Conservation (phyloP, 2,329 filamentous ascomycete species). For the Hymenoscyphus occultus region DNA sequence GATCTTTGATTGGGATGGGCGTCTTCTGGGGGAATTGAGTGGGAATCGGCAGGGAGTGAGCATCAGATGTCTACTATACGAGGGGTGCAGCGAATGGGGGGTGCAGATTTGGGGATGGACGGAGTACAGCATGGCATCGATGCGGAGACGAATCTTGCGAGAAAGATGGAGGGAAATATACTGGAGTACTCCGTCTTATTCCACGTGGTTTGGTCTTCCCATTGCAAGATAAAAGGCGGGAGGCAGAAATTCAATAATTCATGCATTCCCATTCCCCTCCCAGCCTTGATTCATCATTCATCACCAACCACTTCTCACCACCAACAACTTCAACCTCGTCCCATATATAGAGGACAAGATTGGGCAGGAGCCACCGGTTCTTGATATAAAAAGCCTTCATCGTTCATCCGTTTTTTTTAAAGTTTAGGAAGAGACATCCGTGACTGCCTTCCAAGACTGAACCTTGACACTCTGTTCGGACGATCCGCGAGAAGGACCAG, state of each 20-base stretch:
- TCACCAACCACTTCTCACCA: slow-evolving; percentile 1
- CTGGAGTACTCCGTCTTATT: not conserved
- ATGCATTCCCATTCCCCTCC: not conserved
- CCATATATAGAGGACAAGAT: not conserved
- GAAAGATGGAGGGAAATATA: not conserved
- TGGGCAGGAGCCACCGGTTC: not conserved
- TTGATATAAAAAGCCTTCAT: not conserved
- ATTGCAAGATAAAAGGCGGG: not conserved
- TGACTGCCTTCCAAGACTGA: no score
- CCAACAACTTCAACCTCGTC: not conserved
- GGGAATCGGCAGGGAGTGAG: not conserved
- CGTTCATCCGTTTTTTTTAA: not conserved
- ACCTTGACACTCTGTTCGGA: no score
- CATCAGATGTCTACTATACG: no score
- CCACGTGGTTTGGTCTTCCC: not conserved
- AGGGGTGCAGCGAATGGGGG: no score
- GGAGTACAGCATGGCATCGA: no score
- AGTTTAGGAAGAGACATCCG: no score
- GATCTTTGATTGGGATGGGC: not conserved
- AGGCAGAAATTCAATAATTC: slow-evolving; percentile 1
- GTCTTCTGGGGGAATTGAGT: not conserved
- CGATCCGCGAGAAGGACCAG: no score
- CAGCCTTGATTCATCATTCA: not conserved
- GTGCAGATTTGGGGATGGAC: no score
- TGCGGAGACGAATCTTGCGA: no score